phyloP scores from a whole-genome alignment of 2,329 filamentous ascomycete genomes.

The Fusarium pseudograminearum region DNA sequence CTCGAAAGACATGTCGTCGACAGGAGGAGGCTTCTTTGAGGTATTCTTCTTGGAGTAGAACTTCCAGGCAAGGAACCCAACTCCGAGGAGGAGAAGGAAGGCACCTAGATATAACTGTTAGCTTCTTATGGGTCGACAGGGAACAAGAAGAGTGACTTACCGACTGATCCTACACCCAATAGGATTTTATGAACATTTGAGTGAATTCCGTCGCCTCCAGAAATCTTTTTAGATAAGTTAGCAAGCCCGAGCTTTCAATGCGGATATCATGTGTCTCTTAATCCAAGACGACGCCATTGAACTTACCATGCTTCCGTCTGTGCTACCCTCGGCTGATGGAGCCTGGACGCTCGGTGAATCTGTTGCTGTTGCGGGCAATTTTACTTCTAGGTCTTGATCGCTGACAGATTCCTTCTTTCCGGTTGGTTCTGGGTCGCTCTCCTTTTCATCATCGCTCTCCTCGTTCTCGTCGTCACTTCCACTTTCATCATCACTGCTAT shows the following conservation, averaged over 20 bases:
- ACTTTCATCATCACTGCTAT: slow-evolving; percentile 10
- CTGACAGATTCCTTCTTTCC: not conserved
- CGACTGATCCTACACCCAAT: slow-evolving; percentile 42
- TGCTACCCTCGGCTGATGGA: slow-evolving; percentile 27
- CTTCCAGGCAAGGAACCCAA: slow-evolving; percentile 45
- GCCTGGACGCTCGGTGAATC: slow-evolving; percentile 20
- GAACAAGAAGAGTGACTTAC: slow-evolving; percentile 21
- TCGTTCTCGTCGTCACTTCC: slow-evolving; percentile 7
- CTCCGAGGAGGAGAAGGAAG: slow-evolving; percentile 39
- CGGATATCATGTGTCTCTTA: not conserved
- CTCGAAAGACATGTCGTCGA: slow-evolving; percentile 40
- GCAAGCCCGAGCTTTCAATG: slow-evolving; percentile 7
- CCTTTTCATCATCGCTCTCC: slow-evolving; percentile 1
- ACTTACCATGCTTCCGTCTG: slow-evolving; percentile 37
- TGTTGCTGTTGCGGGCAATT: slow-evolving; percentile 2
- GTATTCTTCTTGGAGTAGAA: slow-evolving; percentile 24
- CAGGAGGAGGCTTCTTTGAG: slow-evolving; percentile 15
- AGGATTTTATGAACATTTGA: slow-evolving; percentile 45
- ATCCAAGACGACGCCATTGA: slow-evolving; percentile 5
- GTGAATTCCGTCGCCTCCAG: slow-evolving; percentile 26
- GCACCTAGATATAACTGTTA: slow-evolving; percentile 30
- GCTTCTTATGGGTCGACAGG: not conserved
- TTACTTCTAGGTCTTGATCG: slow-evolving; percentile 5
- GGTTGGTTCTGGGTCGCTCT: slow-evolving; percentile 1
- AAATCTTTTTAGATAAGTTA: slow-evolving; percentile 30